Base-by-base conservation (phyloP, 805 yeast genomes). In the Ogataea pilisensis region DNA sequence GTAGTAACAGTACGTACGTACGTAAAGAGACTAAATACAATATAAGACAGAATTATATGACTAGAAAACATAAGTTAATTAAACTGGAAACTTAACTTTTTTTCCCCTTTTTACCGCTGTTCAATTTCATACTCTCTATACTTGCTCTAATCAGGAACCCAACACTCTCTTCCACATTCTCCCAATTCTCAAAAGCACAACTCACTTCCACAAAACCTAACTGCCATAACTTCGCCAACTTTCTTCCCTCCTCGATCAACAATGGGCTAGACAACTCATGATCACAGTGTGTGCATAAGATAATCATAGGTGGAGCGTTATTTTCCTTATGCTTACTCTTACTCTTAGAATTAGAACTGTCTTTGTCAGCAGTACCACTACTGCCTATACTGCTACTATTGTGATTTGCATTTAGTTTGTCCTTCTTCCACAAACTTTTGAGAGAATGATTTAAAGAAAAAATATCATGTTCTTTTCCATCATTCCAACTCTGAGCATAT, bases 121-220 rank as follows among this genome's bases (percentile, higher is more conserved):
- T 33, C 11, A 35, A 41, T 27, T 43, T 49, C 34, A 51, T 48
- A 4, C 44, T 36, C 54, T 80, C 87, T 0, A 76, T 68, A 24
- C 78, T 64, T 48, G 82, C 89, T 43, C 85, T 59, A 1, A 83
- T 66, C 61, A 82, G 62, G 41, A 81, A 54, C 3, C 82, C 71
- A 35, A 83, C 44, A 1, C 77, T 68, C 40, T 73, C 78, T 42
- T 83, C 88, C 7, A 79, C 76, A 37, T 72, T 72, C 7, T 63
- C 61, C 46, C 73, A 72, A 31, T 62, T 60, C 28, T 70, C 67
- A 32, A 53, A 60, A 8, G 49, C 53, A 39, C 72, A 75, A 48
- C 83, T 87, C n/a, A 81, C 64, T 3, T 76, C 74, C 9, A 82
- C 68, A 58, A 81, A 85, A 0, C 85, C 80, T 49, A 82, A 73